Evolutionary conservation across 1,284 basidiomycete species (phyloP), one percentile per base, ranked within the genome.

Genomic region (Malassezia obtusa): DNA sequence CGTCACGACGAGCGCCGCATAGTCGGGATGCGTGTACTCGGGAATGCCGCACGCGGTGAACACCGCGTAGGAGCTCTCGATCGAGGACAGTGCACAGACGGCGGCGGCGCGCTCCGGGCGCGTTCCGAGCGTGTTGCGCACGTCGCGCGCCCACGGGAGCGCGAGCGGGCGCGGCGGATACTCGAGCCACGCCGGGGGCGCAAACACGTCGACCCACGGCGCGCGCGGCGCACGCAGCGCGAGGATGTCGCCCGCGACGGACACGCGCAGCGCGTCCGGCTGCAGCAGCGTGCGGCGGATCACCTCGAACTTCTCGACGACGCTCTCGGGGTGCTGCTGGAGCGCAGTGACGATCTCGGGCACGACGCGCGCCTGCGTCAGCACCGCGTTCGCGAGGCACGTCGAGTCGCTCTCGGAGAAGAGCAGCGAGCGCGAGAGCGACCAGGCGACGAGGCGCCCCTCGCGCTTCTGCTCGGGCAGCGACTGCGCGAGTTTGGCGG

Each of bases 391-490:
- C 38, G 83, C 81, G 31, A 84, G 81, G 15, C 82, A 82, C 1
- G 88, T 86, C 11, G 88, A 90, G 55, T 79, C 81, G n/a, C 64
- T 48, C 50, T 82, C 78, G 58, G 82, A 80, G 65, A 82, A 87
- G 30, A 89, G 73, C 35, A 89, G 67, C 50, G 83, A 80, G 22
- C 82, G 77, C 74, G 81, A 83, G 37, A 90, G 78, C 8, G 89
- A 85, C 24, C 80, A 79, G 38, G 90, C 78, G 11, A 98, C 85
- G 21, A 81, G 84, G 66, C 79, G 82, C 1, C 91, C 94, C 66
- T 89, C 86, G 40, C 94, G 81, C 79, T 96, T 98, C 70, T 88
- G 79, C 67, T 90, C 84, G 0, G 94, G 94, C n/a, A 98, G 78
- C 24, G 84, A 84, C 74, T 96, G 92, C 37, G 86, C 82, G 46